These are phyloP conservation scores for Erodium chrysanthum DNA, from an alignment of 441 rosid genomes.

Conservation along the genomic window DNA sequence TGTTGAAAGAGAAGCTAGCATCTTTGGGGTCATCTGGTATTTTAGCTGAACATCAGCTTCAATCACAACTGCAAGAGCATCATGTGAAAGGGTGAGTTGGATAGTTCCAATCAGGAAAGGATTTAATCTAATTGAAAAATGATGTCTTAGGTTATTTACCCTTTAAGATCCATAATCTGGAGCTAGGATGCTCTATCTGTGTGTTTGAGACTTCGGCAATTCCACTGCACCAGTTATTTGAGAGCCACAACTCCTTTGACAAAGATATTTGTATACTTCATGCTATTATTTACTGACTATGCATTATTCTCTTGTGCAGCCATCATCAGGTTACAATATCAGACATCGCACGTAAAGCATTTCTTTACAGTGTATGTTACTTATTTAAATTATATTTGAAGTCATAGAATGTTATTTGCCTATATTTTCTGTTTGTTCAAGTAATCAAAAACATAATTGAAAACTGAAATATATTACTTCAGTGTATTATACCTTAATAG, in stretches of 20 bases:
- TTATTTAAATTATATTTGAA: not conserved
- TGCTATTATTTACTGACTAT: slow-evolving; percentile 11
- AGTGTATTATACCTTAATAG: not conserved
- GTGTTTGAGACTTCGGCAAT: not conserved
- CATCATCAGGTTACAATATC: slow-evolving; percentile 77
- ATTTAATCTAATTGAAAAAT: not conserved
- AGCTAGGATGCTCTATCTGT: not conserved
- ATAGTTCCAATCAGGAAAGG: not conserved
- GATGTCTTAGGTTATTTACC: not conserved
- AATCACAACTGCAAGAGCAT: slow-evolving; percentile 86
- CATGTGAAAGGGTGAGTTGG: slow-evolving; percentile 59
- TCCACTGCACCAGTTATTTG: slow-evolving; percentile 3
- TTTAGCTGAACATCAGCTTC: slow-evolving; percentile 98
- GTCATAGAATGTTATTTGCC: not conserved
- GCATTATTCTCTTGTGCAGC: slow-evolving; percentile 37
- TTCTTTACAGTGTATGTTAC: slow-evolving; percentile 62
- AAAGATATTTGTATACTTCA: not conserved
- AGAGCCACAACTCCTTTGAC: no score
- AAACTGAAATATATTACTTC: no score
- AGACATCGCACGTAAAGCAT: slow-evolving; percentile 96
- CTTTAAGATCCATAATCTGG: not conserved
- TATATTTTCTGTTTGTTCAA: not conserved
- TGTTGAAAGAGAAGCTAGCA: slow-evolving; percentile 87
- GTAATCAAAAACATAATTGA: not conserved
- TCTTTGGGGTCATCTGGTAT: slow-evolving; percentile 92